phyloP scores from a whole-genome alignment of 2,329 filamentous ascomycete genomes.

The Phialophora chinensis region DNA sequence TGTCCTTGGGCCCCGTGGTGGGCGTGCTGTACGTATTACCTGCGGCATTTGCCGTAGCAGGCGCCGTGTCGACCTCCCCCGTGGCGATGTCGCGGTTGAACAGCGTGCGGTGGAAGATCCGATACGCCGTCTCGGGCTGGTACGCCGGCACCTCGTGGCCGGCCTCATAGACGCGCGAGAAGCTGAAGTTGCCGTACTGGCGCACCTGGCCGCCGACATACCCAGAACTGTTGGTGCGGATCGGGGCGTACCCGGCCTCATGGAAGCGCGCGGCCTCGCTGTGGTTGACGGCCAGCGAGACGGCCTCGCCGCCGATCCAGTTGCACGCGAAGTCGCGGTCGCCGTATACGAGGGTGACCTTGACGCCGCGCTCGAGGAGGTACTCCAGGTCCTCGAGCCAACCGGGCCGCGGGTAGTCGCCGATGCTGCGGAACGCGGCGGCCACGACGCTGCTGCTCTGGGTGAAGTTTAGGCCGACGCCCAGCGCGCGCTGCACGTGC shows the following conservation, averaged over 20 bases:
- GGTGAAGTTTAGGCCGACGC: slow-evolving; percentile 62
- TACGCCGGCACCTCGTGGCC: slow-evolving; percentile 44
- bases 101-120: slow-evolving; percentile 47
- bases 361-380: slow-evolving; percentile 55
- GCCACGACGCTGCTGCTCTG: slow-evolving; percentile 52
- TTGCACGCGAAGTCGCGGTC: slow-evolving; percentile 41
- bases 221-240: slow-evolving; percentile 41
- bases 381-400: slow-evolving; percentile 56
- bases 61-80: slow-evolving; percentile 36
- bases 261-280: slow-evolving; percentile 48
- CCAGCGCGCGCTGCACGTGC: slow-evolving; percentile 59
- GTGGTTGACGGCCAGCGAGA: slow-evolving; percentile 49
- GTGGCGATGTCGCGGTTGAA: slow-evolving; percentile 46
- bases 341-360: slow-evolving; percentile 58
- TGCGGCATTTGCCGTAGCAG: background rate
- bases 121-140: slow-evolving; percentile 48
- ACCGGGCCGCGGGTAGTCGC: slow-evolving; percentile 42
- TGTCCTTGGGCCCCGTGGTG: slow-evolving; percentile 18
- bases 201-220: slow-evolving; percentile 50
- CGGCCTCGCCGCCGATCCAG: slow-evolving; percentile 8
- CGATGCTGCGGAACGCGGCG: slow-evolving; percentile 52
- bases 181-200: slow-evolving; percentile 50
- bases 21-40: slow-evolving; percentile 18
- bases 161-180: slow-evolving; percentile 48
- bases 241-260: slow-evolving; percentile 51